Conservation (phyloP, 176 grass and related monocot genomes). For the Tillandsia fasciculata region DNA sequence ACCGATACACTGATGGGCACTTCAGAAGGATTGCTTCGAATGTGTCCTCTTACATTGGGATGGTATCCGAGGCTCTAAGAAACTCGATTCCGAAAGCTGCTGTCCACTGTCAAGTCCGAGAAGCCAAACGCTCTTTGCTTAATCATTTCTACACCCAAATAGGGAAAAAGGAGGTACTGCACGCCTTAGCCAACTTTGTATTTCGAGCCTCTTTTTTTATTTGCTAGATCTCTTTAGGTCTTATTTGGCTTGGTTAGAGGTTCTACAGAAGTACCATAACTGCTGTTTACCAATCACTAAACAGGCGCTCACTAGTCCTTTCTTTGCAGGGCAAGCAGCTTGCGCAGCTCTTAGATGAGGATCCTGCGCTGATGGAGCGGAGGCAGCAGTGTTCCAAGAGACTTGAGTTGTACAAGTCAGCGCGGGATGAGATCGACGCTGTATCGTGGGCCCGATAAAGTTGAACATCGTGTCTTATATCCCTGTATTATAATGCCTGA, state of each 20-base stretch:
- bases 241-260: no score
- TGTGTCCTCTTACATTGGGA: slow-evolving; percentile 75
- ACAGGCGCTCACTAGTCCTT: not conserved
- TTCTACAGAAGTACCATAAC: no score
- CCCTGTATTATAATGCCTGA: slow-evolving; percentile 5
- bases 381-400: slow-evolving; percentile 67
- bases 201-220: not conserved
- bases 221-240: not conserved
- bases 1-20: slow-evolving; percentile 70
- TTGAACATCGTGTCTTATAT: not conserved
- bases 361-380: slow-evolving; percentile 78
- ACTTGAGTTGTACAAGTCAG: slow-evolving; percentile 85
- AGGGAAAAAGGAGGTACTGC: slow-evolving; percentile 60
- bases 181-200: not conserved
- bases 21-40: slow-evolving; percentile 90
- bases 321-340: slow-evolving; percentile 58
- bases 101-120: slow-evolving; percentile 84
- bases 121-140: slow-evolving; percentile 76
- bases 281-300: no score
- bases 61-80: slow-evolving; percentile 81
- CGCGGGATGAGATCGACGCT: slow-evolving; percentile 79
- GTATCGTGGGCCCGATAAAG: slow-evolving; percentile 52
- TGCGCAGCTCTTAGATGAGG: slow-evolving; percentile 67
- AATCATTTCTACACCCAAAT: slow-evolving; percentile 81
- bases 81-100: slow-evolving; percentile 90